phyloP scores from a whole-genome alignment of 805 yeast genomes.

The Nakazawaea wickerhamii region DNA sequence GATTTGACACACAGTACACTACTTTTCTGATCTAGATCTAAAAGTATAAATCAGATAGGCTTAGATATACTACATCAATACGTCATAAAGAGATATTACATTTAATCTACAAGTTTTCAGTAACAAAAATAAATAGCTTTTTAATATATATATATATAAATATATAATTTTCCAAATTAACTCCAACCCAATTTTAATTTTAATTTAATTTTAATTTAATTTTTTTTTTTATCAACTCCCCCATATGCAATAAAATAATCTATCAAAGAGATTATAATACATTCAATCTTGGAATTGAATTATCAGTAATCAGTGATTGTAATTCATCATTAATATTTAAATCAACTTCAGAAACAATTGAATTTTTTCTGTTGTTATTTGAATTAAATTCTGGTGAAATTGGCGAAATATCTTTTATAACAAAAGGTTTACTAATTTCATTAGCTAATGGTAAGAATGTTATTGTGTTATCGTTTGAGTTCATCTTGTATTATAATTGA shows the following conservation, averaged over 20 bases:
- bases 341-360: constrained; percentile 8
- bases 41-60: too few species aligned
- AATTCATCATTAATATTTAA: constrained; percentile 19
- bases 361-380: constrained; percentile 1
- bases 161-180: too few species aligned
- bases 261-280: not conserved
- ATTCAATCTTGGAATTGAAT: constrained; percentile 22
- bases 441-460: constrained; percentile 46
- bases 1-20: too few species aligned
- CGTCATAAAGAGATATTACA: too few species aligned
- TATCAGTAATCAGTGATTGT: constrained; percentile 28
- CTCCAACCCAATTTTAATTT: too few species aligned
- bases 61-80: too few species aligned
- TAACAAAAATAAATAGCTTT: too few species aligned
- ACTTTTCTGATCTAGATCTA: too few species aligned
- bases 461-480: not conserved
- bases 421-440: constrained; percentile 55
- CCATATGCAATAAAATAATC: not conserved
- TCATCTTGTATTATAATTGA: not conserved
- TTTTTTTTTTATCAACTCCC: too few species aligned
- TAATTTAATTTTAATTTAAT: too few species aligned
- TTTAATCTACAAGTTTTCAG: too few species aligned
- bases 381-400: constrained; percentile 29
- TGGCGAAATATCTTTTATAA: constrained; percentile 61
- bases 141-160: too few species aligned